Conservation (phyloP, 2,329 filamentous ascomycete species). For the Myriosclerotinia curreyana region DNA sequence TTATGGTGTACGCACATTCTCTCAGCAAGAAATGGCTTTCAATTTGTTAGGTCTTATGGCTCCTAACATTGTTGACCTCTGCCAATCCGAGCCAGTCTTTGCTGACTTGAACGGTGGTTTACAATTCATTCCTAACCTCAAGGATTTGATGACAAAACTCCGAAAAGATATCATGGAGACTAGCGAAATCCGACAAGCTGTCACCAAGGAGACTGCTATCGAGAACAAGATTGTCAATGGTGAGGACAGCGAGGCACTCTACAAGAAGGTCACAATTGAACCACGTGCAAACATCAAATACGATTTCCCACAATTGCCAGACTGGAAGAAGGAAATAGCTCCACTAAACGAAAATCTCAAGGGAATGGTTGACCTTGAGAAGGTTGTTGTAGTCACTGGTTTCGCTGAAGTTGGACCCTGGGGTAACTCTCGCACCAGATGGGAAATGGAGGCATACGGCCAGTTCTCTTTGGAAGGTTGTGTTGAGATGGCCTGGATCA, state of each 20-base stretch:
- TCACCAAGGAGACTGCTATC: conserved; percentile 91
- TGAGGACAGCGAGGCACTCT: conserved; percentile 84
- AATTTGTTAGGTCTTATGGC: conserved; percentile 96
- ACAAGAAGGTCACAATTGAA: conserved; percentile 91
- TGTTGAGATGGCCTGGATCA: conserved; percentile 99
- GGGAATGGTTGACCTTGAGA: conserved; percentile 98
- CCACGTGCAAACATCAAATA: conserved; percentile 98
- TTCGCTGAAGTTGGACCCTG: conserved; percentile 95
- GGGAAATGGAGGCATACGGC: conserved; percentile 98
- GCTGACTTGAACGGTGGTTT: conserved; percentile 96
- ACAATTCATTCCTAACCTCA: conserved; percentile 94
- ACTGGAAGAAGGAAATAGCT: conserved; percentile 88
- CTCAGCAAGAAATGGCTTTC: conserved; percentile 99
- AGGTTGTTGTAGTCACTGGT: conserved; percentile 95
- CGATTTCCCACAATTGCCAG: conserved; percentile 83
- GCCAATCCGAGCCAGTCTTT: conserved; percentile 92
- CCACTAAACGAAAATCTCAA: conserved; percentile 85
- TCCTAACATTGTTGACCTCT: conserved; percentile 88
- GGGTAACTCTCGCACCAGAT: conserved; percentile 96
- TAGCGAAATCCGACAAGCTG: conserved; percentile 86
- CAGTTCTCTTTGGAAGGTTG: conserved; percentile 97
- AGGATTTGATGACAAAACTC: conserved; percentile 88
- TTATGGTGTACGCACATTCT: conserved; percentile 96
- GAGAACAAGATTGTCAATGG: conserved; percentile 98
- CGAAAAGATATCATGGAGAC: conserved; percentile 94